Percentiles rank a stretch among this genome's conserved stretches.
phyloP scores from a whole-genome alignment of 768 basidiomycete genomes.

The Kwoniella newhampshirensis region DNA sequence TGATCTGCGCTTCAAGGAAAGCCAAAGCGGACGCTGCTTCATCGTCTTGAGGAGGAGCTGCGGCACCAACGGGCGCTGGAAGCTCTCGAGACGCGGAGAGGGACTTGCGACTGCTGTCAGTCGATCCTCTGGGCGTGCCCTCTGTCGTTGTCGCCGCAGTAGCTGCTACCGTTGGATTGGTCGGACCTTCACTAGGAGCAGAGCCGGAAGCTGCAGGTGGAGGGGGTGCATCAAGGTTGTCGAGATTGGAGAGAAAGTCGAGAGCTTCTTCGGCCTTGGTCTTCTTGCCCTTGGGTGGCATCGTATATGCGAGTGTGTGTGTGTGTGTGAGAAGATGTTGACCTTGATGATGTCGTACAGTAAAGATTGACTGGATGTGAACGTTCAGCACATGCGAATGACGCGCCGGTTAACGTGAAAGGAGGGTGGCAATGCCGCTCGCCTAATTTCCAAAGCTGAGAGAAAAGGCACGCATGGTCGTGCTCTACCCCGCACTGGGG shows the following conservation, averaged over 20 bases:
- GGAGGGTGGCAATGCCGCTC: no score
- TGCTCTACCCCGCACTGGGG: no score
- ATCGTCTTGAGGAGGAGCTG: slow-evolving; percentile 55
- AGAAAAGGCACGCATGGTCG: no score
- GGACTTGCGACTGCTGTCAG: slow-evolving; percentile 24
- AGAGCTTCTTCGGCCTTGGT: slow-evolving; percentile 68
- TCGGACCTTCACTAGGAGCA: no score
- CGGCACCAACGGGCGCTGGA: not conserved
- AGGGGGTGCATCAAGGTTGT: slow-evolving; percentile 60
- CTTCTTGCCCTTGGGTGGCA: slow-evolving; percentile 49
- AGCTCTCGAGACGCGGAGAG: slow-evolving; percentile 12
- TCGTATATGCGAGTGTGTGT: slow-evolving; percentile 6
- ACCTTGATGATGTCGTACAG: no score
- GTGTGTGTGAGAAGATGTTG: no score
- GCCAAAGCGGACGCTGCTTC: slow-evolving; percentile 82
- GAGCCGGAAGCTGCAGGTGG: slow-evolving; percentile 12
- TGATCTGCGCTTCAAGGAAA: slow-evolving; percentile 85
- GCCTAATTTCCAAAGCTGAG: no score
- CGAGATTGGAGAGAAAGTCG: slow-evolving; percentile 90
- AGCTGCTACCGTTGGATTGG: slow-evolving; percentile 4
- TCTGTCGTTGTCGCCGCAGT: slow-evolving; percentile 3
- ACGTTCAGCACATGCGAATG: no score
- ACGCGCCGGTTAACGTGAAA: no score
- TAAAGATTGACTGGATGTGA: no score
- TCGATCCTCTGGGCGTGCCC: slow-evolving; percentile 31